These are phyloP conservation scores for Parmales sp. DNA, from an alignment of 108 stramenopile genomes.

Conservation along the genomic window DNA sequence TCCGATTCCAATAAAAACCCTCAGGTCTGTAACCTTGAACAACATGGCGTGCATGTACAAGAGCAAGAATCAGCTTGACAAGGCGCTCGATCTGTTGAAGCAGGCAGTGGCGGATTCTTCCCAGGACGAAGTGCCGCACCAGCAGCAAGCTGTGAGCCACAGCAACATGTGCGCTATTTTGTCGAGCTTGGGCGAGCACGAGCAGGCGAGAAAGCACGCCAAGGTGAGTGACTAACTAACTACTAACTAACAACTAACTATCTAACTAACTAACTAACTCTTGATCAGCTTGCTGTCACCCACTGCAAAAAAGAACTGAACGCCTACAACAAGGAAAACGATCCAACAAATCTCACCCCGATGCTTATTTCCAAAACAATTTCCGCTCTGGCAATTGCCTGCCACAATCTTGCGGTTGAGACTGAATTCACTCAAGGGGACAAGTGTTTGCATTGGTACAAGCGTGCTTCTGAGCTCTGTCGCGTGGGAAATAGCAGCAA, in stretches of 20 bases:
- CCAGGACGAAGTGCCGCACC: background rate
- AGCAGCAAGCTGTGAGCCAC: background rate
- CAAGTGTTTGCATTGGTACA: background rate
- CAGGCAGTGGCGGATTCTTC: background rate
- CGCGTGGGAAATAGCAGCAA: no score
- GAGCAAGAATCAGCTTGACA: no score
- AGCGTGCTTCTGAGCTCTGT: background rate
- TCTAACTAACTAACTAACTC: no score
- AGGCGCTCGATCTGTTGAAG: background rate
- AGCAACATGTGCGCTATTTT: background rate
- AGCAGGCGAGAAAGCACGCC: background rate
- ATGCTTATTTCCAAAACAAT: background rate
- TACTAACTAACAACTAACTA: no score
- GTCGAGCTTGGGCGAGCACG: background rate
- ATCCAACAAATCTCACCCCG: background rate
- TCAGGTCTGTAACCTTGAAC: constrained; percentile 2
- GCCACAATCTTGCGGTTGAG: constrained; percentile 8
- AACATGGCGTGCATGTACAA: background rate
- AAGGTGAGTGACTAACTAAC: no score
- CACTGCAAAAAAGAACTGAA: constrained; percentile 5
- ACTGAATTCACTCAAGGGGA: constrained; percentile 9
- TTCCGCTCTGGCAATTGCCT: background rate
- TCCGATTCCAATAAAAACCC: background rate
- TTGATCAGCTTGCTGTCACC: background rate
- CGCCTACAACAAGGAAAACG: background rate